Evolutionary conservation across 306 rosid species (phyloP), one percentile per base, ranked within the genome.

Genomic region (Ziziphus jujuba): DNA sequence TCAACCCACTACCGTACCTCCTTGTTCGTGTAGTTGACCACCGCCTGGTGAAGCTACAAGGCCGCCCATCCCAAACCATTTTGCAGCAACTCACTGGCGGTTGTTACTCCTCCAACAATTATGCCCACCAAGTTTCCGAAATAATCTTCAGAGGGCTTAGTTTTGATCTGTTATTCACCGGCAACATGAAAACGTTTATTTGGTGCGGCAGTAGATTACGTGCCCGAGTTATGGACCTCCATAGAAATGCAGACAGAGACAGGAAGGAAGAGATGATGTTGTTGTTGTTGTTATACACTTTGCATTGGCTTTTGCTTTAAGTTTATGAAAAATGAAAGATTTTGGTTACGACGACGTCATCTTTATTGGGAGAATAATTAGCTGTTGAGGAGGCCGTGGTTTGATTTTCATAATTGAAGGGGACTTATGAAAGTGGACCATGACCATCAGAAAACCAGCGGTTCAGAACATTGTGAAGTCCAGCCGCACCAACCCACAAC

Each of bases 221-320:
- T 12, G 14, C 50, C 49, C 48, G 22, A 1, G 22, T 60, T 21
- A 60, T 21, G 65, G 49, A 15, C 25, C 65, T 60, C 65, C 78
- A 72, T 24, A 62, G 47, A 22, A 60, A 63, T 7, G 66, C 66
- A 10, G 67, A 23, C 24, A 60, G 4, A 15, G 65, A 60, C 38
- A 34, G 65, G 12, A 19, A n/a, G 49, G 65, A 60, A 3, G 65
- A 36, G 65, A 60, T 62, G 11, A 10, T 23, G 22, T 12, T 45
- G 10, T 7, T 8, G n/a, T 66, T 61, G 5, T 57, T n/a, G n/a
- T n/a, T n/a, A n/a, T 68, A 9, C 31, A 63, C 21, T 85, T 84
- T 5, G 19, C 9, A 25, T 88, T 88, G 4, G 87, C 87, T 54
- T 63, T 81, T 33, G 76, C 77, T 81, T 88, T 88, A 9, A 88